Evolutionary conservation across 805 yeast species (phyloP).

Genomic region (Saccharomyces jurei): DNA sequence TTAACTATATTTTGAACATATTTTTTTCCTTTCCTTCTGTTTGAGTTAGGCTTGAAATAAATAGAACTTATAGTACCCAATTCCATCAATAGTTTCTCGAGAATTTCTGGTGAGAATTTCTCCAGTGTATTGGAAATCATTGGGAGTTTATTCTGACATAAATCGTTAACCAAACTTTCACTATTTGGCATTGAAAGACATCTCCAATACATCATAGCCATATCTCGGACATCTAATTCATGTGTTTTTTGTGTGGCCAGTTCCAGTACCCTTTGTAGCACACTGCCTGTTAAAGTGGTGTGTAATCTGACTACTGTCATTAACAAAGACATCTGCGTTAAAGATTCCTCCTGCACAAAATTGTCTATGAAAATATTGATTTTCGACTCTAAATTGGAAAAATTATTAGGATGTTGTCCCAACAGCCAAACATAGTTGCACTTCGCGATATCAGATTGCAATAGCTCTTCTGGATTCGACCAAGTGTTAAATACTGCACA

Average conservation of each 20-base stretch:
- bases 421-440: conserved; percentile 57
- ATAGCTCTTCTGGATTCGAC: conserved; percentile 37
- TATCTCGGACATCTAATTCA: conserved; percentile 71
- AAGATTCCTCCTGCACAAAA: conserved; percentile 51
- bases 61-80: conserved; percentile 82
- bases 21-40: conserved; percentile 39
- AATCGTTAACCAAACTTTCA: conserved; percentile 19
- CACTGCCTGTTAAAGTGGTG: conserved; percentile 35
- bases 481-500: conserved; percentile 32
- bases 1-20: conserved; percentile 32
- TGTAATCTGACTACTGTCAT: conserved; percentile 55
- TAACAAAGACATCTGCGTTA: conserved; percentile 51
- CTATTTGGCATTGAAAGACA: conserved; percentile 43
- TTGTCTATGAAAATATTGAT: conserved; percentile 40
- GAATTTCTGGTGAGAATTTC: conserved; percentile 55
- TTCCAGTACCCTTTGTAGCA: conserved; percentile 53
- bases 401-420: conserved; percentile 61
- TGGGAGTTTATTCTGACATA: conserved; percentile 44
- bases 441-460: conserved; percentile 40
- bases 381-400: conserved; percentile 43
- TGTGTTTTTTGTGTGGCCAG: conserved; percentile 57
- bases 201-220: conserved; percentile 76
- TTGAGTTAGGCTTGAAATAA: conserved; percentile 74
- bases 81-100: conserved; percentile 64
- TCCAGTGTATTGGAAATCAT: conserved; percentile 66